Base-by-base conservation (phyloP, 192 early-diverging fungal genomes). In the Kappamyces sp. region DNA sequence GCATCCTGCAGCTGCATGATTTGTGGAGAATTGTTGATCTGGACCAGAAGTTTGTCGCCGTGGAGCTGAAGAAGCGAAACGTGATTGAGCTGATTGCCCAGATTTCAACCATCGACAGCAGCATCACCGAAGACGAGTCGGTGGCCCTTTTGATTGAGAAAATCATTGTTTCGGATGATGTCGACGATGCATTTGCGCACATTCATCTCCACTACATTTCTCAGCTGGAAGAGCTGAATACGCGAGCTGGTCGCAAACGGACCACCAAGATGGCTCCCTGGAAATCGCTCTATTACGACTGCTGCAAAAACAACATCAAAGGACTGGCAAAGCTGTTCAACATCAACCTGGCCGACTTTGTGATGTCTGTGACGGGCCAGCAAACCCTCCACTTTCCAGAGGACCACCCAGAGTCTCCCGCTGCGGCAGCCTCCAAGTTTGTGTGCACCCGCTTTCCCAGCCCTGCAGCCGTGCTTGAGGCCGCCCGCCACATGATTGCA, bases 11-110 rank as follows among this genome's bases (percentile, higher is more conserved):
- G 3, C 40, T n/a, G n/a, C 0, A 23, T 4, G 57, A 59, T 72
- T 64, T 97, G 40, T 97, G 94, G 94, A 76, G 79, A 41, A 87
- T 97, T 38, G 86, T 86, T 62, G 94, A 97, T 62, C 69, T 88
- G 52, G 91, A 94, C 8, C 85, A 87, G 15, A 79, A 83, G 40
- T 70, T 92, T 35, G 75, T 80, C 1, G 63, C 75, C 1, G 75
- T 76, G 10, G 89, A 94, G 52, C 70, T 84, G 49, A 82, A 84
- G 32, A 81, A 69, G 15, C 33, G 40, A 33, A 58, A 40, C 5
- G 55, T 70, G 5, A 34, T 40, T 3, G 50, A 15, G n/a, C 36
- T 73, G 0, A 61, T 77, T 32, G 53, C 49, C n/a, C 67, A 76
- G 12, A 74, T 60, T 66, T 82, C 55, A 61, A 74, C 6, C 69